Conservation (phyloP, 2,329 filamentous ascomycete genomes). For the Cladosporium sp. region DNA sequence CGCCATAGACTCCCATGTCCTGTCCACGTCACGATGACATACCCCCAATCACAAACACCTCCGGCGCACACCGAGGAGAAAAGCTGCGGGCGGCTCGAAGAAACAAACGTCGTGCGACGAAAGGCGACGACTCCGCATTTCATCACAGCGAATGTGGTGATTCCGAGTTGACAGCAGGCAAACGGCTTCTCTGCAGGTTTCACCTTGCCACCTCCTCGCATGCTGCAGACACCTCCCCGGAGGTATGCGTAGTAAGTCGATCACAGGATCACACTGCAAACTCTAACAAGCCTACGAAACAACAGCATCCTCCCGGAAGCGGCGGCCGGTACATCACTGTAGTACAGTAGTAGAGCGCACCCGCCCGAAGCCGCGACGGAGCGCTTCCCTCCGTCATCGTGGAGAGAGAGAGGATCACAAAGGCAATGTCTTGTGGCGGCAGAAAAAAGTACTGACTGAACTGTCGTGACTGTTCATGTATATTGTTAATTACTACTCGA, state of each 20-base stretch:
- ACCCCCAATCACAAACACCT: neutral
- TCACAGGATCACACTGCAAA: neutral
- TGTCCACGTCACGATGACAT: neutral
- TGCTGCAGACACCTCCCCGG: neutral
- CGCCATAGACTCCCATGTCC: neutral
- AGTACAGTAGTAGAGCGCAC: neutral
- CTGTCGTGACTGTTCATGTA: neutral
- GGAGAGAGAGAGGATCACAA: neutral
- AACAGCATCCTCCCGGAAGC: no score
- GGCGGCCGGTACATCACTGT: no score
- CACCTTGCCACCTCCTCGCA: neutral
- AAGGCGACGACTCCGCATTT: neutral
- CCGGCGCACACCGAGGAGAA: neutral
- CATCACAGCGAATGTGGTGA: neutral
- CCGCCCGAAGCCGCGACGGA: neutral
- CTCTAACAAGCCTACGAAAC: neutral
- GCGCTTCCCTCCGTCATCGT: neutral
- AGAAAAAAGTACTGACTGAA: neutral
- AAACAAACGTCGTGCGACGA: neutral
- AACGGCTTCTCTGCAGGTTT: neutral
- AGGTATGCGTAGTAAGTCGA: neutral
- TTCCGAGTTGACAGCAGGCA: neutral
- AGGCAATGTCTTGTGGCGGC: no score
- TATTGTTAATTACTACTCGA: neutral
- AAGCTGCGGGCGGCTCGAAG: neutral